Base-by-base conservation (phyloP, 306 rosid species). In the Cicer yamashitae region DNA sequence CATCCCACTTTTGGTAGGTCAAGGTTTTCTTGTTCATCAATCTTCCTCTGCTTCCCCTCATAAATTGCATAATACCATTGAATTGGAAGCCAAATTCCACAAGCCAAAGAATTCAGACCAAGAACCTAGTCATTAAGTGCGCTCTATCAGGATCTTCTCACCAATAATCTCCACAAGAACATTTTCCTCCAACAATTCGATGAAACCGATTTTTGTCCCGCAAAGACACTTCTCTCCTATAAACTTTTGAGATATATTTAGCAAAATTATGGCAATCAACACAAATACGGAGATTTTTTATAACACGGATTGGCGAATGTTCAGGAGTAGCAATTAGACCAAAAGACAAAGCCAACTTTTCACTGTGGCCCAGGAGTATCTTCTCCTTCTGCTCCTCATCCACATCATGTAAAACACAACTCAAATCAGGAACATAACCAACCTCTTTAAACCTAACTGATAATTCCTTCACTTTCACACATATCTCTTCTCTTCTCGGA, bases 201-300 rank as follows among this genome's bases (percentile, higher is more conserved):
- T 94, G 94, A 82, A 89, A 93, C 70, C 90, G 84, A 60, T 84
- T 90, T 81, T 89, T 93, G 72, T 93, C 98, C 78, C 96, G 87
- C 58, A 94, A 65, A 59, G 79, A 87, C 74, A 90, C 91, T 74
- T 85, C 87, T 80, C 98, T 88, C 46, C 82, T 74, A 78, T 75
- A 82, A 13, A 87, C 34, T 81, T 76, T 82, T 0, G 97, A 91
- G 67, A 91, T 84, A 44, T 87, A 61, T 61, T 91, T 94, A 25
- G 94, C 98, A 73, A 94, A 94, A 51, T 91, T 85, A 77, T 94
- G 97, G 80, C 98, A 91, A 80, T 94, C 98, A 60, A 90, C 96
- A 79, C 98, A 91, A 80, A 91, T 84, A 43, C 96, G 89, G 30
- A 91, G 96, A 67, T 90, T 94, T 74, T 94, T 94, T 38, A 94